phyloP scores from a whole-genome alignment of 169 alveolate species.

The Plasmodium cynomolgi region DNA sequence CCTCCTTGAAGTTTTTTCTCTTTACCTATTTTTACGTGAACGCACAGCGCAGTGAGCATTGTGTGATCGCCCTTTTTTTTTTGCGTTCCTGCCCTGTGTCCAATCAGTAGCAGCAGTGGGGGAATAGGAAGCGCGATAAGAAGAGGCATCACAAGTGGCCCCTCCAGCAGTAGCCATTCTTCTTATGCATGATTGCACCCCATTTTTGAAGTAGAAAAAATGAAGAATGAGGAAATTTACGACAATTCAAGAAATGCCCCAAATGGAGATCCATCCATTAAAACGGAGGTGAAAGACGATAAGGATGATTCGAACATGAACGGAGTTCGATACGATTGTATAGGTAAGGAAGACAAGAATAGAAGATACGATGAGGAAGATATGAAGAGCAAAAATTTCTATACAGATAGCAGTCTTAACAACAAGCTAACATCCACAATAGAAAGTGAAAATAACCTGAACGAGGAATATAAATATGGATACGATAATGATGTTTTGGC shows the following conservation, averaged over 20 bases:
- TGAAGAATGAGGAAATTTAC: constrained; percentile 13
- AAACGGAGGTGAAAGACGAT: not conserved
- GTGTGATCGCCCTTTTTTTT: not conserved
- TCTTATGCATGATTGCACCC: not conserved
- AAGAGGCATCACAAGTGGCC: not conserved
- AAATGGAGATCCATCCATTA: not conserved
- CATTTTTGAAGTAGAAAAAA: not conserved
- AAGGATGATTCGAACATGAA: not conserved
- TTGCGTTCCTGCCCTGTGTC: not conserved
- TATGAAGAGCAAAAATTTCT: not conserved
- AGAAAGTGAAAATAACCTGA: not conserved
- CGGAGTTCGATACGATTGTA: not conserved
- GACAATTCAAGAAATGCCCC: not conserved
- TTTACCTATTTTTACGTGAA: not conserved
- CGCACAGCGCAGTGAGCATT: not conserved
- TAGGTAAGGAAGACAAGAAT: not conserved
- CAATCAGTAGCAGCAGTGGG: not conserved
- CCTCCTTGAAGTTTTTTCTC: not conserved
- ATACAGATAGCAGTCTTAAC: not conserved
- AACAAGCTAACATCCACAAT: not conserved
- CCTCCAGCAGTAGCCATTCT: not conserved
- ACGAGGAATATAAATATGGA: constrained; percentile 4
- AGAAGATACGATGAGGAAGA: not conserved
- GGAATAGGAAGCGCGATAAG: not conserved
- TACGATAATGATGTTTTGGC: constrained; percentile 7